Base-by-base conservation (phyloP, 345 rosid genomes). In the Geranium brycei region DNA sequence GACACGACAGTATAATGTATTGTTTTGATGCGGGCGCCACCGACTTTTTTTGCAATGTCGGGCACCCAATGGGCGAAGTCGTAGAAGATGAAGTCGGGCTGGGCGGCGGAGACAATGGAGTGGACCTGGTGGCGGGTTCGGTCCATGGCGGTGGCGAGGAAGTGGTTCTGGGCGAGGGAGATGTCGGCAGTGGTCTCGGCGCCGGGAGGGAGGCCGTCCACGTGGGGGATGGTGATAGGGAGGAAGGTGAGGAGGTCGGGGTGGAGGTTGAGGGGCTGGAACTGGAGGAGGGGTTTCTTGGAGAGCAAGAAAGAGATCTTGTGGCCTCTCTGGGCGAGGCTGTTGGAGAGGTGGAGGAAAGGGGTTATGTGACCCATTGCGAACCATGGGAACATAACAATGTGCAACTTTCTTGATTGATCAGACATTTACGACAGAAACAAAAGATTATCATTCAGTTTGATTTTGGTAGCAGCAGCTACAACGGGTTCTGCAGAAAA, bases 151-250 rank as follows among this genome's bases (percentile, higher is more conserved):
- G 72, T 40, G 12, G 80, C 69, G 31, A 91, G 91, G 40, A 74
- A 74, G 64, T 73, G 73, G 55, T 41, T 71, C 19, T 75, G 35
- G 30, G 62, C 62, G 59, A 82, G 59, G 19, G 91, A 83, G 19
- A 91, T 64, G 7, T 91, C 96, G 0, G 97, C 85, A 60, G 85
- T 84, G 0, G 95, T 91, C 66, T 88, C 83, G 0, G 86, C 65
- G 4, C 91, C 95, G 0, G 71, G 69, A 19, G 97, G 97, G 65
- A 91, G 90, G 60, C 89, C 88, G 0, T 73, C 64, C 28, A 83
- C 84, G 0, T 19, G 73, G 11, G 88, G 83, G 30, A 87, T 30
- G 10, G 59, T 40, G 28, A 85, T 17, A 19, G 78, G 66, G 18
- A 64, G 67, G 69, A 85, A 80, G 16, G 67, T 19, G 40, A 83